These are phyloP conservation scores for Gossypium australe DNA, from an alignment of 345 rosid genomes.

Conservation along the genomic window DNA sequence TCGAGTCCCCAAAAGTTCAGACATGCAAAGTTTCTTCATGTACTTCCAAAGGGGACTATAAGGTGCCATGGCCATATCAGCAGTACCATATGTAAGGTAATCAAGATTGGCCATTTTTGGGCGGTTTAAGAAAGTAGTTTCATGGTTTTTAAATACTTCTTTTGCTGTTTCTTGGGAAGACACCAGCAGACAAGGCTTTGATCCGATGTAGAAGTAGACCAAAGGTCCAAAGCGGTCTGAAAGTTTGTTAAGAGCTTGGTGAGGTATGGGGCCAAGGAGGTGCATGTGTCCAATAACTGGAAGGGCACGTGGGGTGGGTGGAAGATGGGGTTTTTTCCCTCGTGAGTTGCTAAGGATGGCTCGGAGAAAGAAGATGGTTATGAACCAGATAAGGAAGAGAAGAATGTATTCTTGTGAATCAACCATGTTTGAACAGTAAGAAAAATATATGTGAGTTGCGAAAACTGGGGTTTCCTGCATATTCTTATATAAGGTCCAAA, in stretches of 20 bases:
- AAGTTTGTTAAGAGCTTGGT: constrained; percentile 64
- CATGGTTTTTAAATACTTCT: constrained; percentile 59
- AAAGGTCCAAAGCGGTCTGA: constrained; percentile 54
- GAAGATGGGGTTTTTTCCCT: constrained; percentile 22
- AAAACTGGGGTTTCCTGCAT: no score
- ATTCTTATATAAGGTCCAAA: no score
- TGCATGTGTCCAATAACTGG: constrained; percentile 76
- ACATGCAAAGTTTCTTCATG: constrained; percentile 74
- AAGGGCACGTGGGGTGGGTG: constrained; percentile 55
- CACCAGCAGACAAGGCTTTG: constrained; percentile 54
- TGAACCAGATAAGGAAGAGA: constrained; percentile 21
- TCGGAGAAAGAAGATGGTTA: constrained; percentile 20
- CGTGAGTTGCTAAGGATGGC: constrained; percentile 13
- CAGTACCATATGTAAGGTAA: constrained; percentile 68
- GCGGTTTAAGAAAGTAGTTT: constrained; percentile 50
- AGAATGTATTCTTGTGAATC: constrained; percentile 16
- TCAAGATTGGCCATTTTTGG: constrained; percentile 48
- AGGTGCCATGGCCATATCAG: constrained; percentile 62
- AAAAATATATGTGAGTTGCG: not conserved
- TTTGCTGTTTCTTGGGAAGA: constrained; percentile 49
- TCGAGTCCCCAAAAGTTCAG: constrained; percentile 49
- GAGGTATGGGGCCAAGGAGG: constrained; percentile 50
- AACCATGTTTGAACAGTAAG: constrained; percentile 19
- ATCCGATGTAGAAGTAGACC: constrained; percentile 61
- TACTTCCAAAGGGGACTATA: constrained; percentile 73